Conservation (phyloP, 371 early-diverging fungal genomes). For the Vairimorpha apis region DNA sequence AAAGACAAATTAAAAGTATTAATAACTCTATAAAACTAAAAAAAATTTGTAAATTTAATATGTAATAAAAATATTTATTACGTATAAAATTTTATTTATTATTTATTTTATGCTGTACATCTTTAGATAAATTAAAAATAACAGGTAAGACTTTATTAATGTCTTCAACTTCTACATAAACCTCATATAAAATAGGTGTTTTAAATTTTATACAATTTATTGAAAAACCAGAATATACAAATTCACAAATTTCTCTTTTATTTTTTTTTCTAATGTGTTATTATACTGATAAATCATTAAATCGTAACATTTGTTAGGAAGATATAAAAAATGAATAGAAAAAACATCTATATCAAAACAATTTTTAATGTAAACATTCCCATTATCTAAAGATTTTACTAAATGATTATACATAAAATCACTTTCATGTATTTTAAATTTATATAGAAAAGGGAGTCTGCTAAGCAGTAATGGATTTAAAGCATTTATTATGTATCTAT, state of each 20-base stretch:
- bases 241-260: not conserved
- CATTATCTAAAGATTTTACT: not conserved
- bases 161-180: not conserved
- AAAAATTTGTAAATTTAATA: not conserved
- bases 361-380: not conserved
- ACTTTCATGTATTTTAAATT: constrained; percentile 14
- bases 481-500: not conserved
- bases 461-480: constrained; percentile 25
- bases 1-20: too few relatives aligned
- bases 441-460: constrained; percentile 14
- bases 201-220: not conserved
- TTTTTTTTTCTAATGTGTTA: too few relatives aligned
- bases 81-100: not conserved
- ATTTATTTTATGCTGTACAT: not conserved
- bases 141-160: not conserved
- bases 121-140: not conserved
- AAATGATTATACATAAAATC: not conserved
- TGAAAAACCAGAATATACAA: not conserved
- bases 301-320: constrained; percentile 35
- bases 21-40: too few relatives aligned
- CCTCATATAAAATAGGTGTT: not conserved
- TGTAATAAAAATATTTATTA: not conserved
- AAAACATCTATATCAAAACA: not conserved
- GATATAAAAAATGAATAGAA: constrained; percentile 11
- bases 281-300: constrained; percentile 10